Base-by-base conservation (phyloP, 257 asterid species). In the Schizonepeta tenuifolia region DNA sequence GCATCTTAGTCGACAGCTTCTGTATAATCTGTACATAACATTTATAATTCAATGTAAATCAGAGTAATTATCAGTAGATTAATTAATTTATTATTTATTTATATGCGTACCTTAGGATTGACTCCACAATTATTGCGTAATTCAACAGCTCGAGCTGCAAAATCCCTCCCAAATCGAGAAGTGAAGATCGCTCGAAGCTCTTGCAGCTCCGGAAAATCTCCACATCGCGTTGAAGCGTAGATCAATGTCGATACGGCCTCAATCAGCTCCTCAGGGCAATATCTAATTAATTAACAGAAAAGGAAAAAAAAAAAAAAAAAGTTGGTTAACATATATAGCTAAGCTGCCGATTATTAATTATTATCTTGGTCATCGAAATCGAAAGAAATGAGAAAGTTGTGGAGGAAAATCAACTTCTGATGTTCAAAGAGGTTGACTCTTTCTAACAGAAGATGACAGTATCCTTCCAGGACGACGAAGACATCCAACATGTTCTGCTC, bases 131-230 rank as follows among this genome's bases (percentile, higher is more conserved):
- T 82, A 73, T 92, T 90, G 66, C 98, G 89, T 31, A 95, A 71
- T 64, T 92, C 96, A 65, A 75, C 79, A n/a, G 97, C 97, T 6
- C 94, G 82, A 50, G 79, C 83, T 0, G 67, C 83, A 3, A 92
- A 90, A 65, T 88, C 98, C 69, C 75, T 92, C 26, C 99, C 97
- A 46, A 73, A 92, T 0, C 84, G 79, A 1, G 86, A 67, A 2
- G 84, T 65, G 74, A 92, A 84, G 58, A 87, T 76, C 9, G 56
- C 40, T 0, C 96, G 91, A 70, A 90, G 85, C 80, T 92, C 86
- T 61, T 82, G 92, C 76, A 95, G 97, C 59, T 95, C 98, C 1
- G 99, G 99, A 83, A 92, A 90, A 1, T 92, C 97, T 13, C 99
- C 99, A 71, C 96, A 90, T 77, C 99, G 87, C 35, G 96, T 69